Evolutionary conservation across 371 early-diverging fungal genomes (phyloP), one percentile per base, ranked within the genome.

Genomic region (Haplosporangium sp.): DNA sequence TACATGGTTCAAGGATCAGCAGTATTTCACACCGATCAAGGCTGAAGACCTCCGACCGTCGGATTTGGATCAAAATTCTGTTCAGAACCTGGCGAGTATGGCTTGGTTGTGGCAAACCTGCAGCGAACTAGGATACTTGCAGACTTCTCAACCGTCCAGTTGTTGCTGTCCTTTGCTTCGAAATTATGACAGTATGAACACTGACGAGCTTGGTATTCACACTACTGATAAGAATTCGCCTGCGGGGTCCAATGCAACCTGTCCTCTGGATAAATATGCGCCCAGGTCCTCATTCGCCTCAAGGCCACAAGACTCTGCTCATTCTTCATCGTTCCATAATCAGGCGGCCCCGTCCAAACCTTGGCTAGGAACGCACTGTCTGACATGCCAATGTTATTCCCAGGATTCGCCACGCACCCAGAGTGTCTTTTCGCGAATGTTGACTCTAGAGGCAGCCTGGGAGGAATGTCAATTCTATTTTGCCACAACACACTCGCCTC

Each of bases 51-150:
- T 75, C 11, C 70, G 59, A 16, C 67, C 70, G 9, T 55, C 70
- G 3, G 76, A 70, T 55, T 14, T 69, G 43, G 76, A 75, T 18
- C 71, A 67, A 20, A 66, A 59, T 20, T 75, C 76, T 3, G 59
- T 46, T 5, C 66, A 75, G 29, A 75, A 63, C 16, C 46, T 75
- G 46, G 76, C 70, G 0, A 47, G 76, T 0, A 59, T 70, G 40
- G 76, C 70, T 4, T 75, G 76, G 70, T 64, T 75, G 8, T 75
- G 76, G 76, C 76, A 75, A 29, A 75, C 76, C 3, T 75, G 76
- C 13, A 75, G 76, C 55, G 76, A 75, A 43, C 48, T 70, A 1
- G 76, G 76, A 5, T 75, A 75, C 36, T 59, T 70, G 23, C 76
- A 75, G 21, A 75, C 76, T 2, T 53, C 76, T 6, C 70, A 46